Base-by-base conservation (phyloP, 1,139 yeast genomes). In the Blastobotrys niveus region DNA sequence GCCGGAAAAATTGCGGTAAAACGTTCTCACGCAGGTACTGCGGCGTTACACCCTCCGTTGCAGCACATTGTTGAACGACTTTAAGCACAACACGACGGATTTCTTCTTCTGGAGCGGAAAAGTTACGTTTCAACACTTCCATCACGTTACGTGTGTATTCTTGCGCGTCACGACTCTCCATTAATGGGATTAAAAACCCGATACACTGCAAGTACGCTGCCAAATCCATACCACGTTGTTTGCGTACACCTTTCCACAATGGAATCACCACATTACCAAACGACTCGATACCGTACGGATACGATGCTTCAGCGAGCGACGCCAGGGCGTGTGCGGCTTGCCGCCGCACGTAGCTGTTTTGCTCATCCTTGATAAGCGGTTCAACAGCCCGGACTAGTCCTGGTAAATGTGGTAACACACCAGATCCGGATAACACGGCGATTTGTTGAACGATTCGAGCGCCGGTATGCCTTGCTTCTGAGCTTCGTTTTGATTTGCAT, bases 401-500 rank as follows among this genome's bases (percentile, higher is more conserved):
- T 14, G 76, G 68, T 40, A 89, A 64, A 55, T 82, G 80, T 0
- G 97, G 96, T 33, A 89, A 64, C 0, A 88, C 73, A 1, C 89
- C 87, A 20, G 82, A 74, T 0, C 95, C 95, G 54, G 80, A 64
- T 22, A 81, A 60, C 1, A 77, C 63, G 12, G 94, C 82, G 33
- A 87, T 72, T 56, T 86, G 94, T 57, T 85, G 94, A 17, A 88
- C 73, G 15, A 80, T 77, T 55, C 79, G 82, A 15, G 81, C 75
- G 49, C 96, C 97, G 0, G 96, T 86, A 53, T 86, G 95, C 40
- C 95, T 77, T 0, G 95, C 89, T 54, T 78, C 78, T 93, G 95
- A 83, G 45, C 80, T 78, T 58, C 82, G 84, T 56, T 79, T 81
- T 0, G 95, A 83, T 45, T 73, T 74, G 45, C 93, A 80, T 1